Base-by-base conservation (phyloP, 1,139 yeast species). In the Taiozyma sp. region DNA sequence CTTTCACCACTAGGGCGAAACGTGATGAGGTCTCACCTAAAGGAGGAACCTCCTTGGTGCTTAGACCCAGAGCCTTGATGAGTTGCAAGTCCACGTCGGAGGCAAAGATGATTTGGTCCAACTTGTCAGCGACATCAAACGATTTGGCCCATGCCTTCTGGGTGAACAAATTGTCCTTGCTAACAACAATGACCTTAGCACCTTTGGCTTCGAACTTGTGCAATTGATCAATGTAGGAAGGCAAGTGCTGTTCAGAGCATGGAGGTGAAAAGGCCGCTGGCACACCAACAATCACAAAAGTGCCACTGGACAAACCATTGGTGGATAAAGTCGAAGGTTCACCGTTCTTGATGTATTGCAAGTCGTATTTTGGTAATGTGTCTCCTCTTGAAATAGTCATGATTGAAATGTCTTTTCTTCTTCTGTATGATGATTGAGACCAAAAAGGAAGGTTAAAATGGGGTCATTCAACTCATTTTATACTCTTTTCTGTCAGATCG, bases 181-280 rank as follows among this genome's bases (percentile, higher is more conserved):
- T 77, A 51, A 87, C 63, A 32, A 88, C 83, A 49, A 88, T 72
- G 46, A 89, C 72, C 61, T 78, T 79, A 43, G 85, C 85, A 26
- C 89, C 88, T 68, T 83, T 84, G 49, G 79, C 76, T 21, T 66
- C 64, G 51, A 76, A 60, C 47, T 77, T 70, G 51, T 71, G 66
- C 37, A 56, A 39, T 28, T 49, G 42, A 14, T 49, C 51, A 53
- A 88, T 70, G 68, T 75, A 87, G 14, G 81, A 83, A 24, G 96
- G 96, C 57, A 89, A 77, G 69, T 89, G 96, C 61, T 76, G 73
- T 58, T 81, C 89, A 43, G 91, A 80, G 70, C 96, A 88, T 13
- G 95, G 81, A 56, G 95, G 95, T 29, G 96, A 86, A 75, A 88
- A 88, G n/a, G 96, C 95, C 53, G 95, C 96, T 51, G 96, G 96